A percentile compares a stretch with the other conserved stretches of the same genome.
Evolutionary conservation across 1,284 basidiomycete species (phyloP).

Genomic region (Mycosarcoma mackinlayi): DNA sequence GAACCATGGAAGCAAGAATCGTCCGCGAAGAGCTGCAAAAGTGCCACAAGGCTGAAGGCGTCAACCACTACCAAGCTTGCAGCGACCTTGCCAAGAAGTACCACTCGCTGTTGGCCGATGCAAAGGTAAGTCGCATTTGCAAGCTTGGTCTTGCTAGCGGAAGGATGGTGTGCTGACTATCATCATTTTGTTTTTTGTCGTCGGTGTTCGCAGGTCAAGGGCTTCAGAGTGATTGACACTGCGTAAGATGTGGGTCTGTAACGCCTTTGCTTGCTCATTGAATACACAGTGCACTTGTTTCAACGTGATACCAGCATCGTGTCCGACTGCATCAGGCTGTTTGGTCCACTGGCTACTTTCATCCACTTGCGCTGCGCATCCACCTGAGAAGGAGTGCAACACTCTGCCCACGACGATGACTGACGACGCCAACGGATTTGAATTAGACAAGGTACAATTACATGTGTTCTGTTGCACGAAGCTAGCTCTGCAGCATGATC

Average conservation of each 20-base stretch:
- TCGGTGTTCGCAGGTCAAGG: constrained; percentile 43
- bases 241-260: constrained; percentile 12
- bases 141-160: neutral
- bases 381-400: too few relatives aligned
- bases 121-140: constrained; percentile 76
- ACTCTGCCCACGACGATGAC: too few relatives aligned
- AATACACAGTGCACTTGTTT: too few relatives aligned
- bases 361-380: too few relatives aligned
- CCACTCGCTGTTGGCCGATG: constrained; percentile 81
- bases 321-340: too few relatives aligned
- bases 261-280: neutral
- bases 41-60: constrained; percentile 90
- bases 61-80: constrained; percentile 76
- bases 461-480: neutral
- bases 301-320: too few relatives aligned
- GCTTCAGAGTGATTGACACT: constrained; percentile 55
- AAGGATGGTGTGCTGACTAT: neutral
- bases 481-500: neutral
- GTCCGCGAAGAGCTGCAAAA: constrained; percentile 90
- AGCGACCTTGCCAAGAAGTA: constrained; percentile 88
- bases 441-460: constrained; percentile 38
- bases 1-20: constrained; percentile 90
- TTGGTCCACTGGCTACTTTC: too few relatives aligned
- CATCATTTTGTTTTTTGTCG: neutral
- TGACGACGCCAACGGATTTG: too few relatives aligned